Evolutionary conservation across 768 basidiomycete genomes (phyloP).

Genomic region (Pisolithus sp.): DNA sequence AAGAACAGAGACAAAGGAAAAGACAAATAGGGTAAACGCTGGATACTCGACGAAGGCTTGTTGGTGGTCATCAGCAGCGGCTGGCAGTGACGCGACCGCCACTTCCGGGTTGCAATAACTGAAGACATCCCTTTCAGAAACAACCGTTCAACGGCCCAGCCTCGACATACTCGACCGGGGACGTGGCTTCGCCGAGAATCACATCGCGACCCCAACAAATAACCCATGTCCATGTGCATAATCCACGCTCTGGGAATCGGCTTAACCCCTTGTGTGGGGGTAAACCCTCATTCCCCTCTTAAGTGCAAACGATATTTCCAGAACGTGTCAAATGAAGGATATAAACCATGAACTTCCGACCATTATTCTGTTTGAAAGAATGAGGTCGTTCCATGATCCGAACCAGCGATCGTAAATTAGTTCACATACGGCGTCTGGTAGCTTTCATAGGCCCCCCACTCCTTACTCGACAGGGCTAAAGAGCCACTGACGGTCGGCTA

Average conservation of each 20-base stretch:
- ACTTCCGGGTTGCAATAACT: no score
- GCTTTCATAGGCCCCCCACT: not conserved
- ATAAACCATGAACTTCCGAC: slow-evolving; percentile 17
- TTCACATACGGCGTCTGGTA: not conserved
- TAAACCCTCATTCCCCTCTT: not conserved
- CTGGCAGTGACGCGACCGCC: no score
- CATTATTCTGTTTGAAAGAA: not conserved
- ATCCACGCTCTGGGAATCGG: not conserved
- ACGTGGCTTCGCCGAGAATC: no score
- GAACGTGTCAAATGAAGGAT: slow-evolving; percentile 16
- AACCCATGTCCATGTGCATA: no score
- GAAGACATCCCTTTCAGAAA: no score
- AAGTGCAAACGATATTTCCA: slow-evolving; percentile 14
- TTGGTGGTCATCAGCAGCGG: no score
- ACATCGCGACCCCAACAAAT: no score
- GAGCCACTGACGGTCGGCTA: not conserved
- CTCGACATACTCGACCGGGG: no score
- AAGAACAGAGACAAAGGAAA: no score
- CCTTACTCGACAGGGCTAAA: slow-evolving; percentile 1
- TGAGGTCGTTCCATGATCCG: not conserved
- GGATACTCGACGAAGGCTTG: no score
- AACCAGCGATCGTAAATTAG: not conserved
- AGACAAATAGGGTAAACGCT: no score
- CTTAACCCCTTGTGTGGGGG: not conserved
- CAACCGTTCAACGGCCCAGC: no score